These are phyloP conservation scores for Coprinopsis sp. DNA, from an alignment of 768 basidiomycete species.

Conservation along the genomic window DNA sequence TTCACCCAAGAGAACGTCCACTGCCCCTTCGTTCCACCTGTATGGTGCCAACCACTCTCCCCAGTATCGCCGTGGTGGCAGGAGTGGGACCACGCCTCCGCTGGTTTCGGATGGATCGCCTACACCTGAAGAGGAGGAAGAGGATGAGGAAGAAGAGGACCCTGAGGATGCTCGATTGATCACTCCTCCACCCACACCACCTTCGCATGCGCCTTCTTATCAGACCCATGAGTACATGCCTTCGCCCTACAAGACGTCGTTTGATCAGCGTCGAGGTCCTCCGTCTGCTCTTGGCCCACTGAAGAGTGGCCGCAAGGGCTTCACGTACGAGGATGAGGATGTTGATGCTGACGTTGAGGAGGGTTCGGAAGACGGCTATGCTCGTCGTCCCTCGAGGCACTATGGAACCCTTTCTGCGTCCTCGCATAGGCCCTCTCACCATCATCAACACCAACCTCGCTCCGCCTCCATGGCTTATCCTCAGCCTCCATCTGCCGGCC, in stretches of 20 bases:
- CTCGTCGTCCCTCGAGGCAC: too few species aligned
- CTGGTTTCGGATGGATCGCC: constrained; percentile 13
- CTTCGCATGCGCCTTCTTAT: constrained; percentile 1
- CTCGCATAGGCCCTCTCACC: too few species aligned
- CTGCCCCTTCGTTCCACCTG: background rate
- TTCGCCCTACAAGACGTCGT: constrained; percentile 3
- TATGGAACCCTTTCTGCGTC: too few species aligned
- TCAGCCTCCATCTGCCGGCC: too few species aligned
- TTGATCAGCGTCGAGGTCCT: background rate
- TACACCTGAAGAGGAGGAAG: constrained; percentile 6
- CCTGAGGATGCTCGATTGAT: constrained; percentile 10
- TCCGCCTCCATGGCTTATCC: too few species aligned
- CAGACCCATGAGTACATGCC: constrained; percentile 6
- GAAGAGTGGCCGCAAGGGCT: background rate
- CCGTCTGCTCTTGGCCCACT: background rate
- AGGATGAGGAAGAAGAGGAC: constrained; percentile 6
- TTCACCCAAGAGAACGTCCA: constrained; percentile 1
- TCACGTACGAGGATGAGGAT: background rate
- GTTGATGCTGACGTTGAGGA: constrained; percentile 4
- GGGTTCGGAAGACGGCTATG: too few species aligned
- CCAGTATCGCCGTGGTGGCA: background rate
- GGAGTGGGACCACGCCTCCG: constrained; percentile 13
- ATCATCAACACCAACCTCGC: too few species aligned
- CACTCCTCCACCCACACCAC: constrained; percentile 15
- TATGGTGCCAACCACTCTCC: background rate